Evolutionary conservation across 1,139 yeast species (phyloP), one percentile per base, ranked within the genome.

Genomic region (Diutina scorzettiae): DNA sequence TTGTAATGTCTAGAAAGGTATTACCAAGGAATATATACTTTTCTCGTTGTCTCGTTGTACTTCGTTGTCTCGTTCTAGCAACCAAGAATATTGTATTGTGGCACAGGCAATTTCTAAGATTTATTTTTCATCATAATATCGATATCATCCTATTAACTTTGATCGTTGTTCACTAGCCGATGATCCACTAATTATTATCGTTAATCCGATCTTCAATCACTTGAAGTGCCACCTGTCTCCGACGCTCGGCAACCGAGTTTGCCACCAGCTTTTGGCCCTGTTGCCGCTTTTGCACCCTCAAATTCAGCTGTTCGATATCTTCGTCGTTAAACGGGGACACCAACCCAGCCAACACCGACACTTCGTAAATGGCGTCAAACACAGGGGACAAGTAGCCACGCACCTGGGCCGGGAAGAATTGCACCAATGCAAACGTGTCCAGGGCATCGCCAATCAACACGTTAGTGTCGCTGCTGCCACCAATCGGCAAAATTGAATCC

Each of bases 161-260:
- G n/a, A n/a, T n/a, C n/a, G n/a, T n/a, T n/a, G n/a, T n/a, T n/a
- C n/a, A n/a, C n/a, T n/a, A n/a, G n/a, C n/a, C n/a, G n/a, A n/a
- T n/a, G n/a, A n/a, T n/a, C n/a, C n/a, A n/a, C n/a, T n/a, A n/a
- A n/a, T n/a, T n/a, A 20, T 32, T 18, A 5, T 32, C 37, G 21
- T 56, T 62, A 43, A 78, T 74, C 52, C 93, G 69, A 53, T 84
- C 91, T 53, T 84, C 93, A 46, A 86, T 66, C 23, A 85, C 91
- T 53, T 83, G 82, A 45, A 86, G 62, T 0, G 96, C 96, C 41
- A 86, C 76, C 51, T 83, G 91, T 57, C 94, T 72, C 59, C 96
- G 73, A 57, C 96, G 73, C 54, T 86, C 95, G 16, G 91, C 89
- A 4, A 76, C 79, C 40, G 82, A 73, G 52, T 72, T 70, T 17